phyloP scores from a whole-genome alignment of 257 asterid genomes.

The Solanum lycopersicoides region DNA sequence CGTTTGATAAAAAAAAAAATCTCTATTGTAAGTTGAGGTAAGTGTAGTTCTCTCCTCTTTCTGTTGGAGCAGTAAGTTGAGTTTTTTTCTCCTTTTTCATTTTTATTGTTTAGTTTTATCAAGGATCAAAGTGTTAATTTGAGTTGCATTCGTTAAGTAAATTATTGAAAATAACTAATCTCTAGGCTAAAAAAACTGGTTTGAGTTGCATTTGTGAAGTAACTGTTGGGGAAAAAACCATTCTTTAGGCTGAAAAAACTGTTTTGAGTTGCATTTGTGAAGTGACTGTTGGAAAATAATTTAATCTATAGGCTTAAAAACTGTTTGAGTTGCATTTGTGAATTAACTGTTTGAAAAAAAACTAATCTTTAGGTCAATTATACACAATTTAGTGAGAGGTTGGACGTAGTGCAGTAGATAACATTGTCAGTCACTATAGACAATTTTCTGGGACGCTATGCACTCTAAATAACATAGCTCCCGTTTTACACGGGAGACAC shows the following conservation, averaged over 20 bases:
- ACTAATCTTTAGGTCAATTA: not conserved
- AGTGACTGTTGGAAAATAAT: too few relatives aligned
- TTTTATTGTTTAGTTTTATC: not conserved
- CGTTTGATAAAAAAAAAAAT: not conserved
- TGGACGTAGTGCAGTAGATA: not conserved
- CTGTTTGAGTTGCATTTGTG: not conserved
- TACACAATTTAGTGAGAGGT: not conserved
- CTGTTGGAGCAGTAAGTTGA: not conserved
- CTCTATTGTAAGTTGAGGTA: not conserved
- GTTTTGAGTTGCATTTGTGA: not conserved
- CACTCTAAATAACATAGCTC: not conserved
- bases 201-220: not conserved
- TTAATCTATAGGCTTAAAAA: not conserved
- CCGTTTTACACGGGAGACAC: not conserved
- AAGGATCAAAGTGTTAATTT: not conserved
- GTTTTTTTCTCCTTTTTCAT: not conserved
- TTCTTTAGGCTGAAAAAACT: not conserved
- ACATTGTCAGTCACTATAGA: not conserved
- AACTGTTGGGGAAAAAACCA: not conserved
- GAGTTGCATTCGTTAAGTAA: not conserved
- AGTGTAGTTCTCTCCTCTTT: not conserved
- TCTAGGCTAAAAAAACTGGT: not conserved
- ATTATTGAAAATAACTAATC: not conserved
- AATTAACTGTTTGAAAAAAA: not conserved
- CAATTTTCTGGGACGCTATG: not conserved